Evolutionary conservation across 2,329 filamentous ascomycete species (phyloP).

Genomic region (Achaetomium macrosporum): DNA sequence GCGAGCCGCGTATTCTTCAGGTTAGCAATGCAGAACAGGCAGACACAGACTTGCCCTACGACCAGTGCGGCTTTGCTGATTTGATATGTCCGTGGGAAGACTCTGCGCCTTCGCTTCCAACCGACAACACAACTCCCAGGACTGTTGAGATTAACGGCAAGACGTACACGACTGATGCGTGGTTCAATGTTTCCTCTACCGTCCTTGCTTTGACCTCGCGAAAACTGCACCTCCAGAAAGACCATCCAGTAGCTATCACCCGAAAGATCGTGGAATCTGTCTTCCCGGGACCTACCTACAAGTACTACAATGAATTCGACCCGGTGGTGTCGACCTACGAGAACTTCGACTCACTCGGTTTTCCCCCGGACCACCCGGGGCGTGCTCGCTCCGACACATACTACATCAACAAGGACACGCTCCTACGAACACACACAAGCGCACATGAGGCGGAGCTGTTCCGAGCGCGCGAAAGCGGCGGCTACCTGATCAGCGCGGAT

Average conservation of each 20-base stretch:
- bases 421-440: constrained; percentile 89
- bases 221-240: constrained; percentile 78
- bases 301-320: constrained; percentile 69
- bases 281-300: constrained; percentile 68
- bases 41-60: neutral
- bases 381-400: constrained; percentile 88
- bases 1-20: constrained; percentile 23
- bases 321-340: constrained; percentile 79
- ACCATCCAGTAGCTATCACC: constrained; percentile 88
- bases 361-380: constrained; percentile 81
- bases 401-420: constrained; percentile 79
- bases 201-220: constrained; percentile 71
- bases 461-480: constrained; percentile 62
- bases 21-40: constrained; percentile 16
- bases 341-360: constrained; percentile 97
- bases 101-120: constrained; percentile 4
- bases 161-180: constrained; percentile 63
- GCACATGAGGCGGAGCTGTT: constrained; percentile 87
- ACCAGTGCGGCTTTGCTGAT: constrained; percentile 6
- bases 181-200: constrained; percentile 76
- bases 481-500: constrained; percentile 88
- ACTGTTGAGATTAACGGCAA: constrained; percentile 56
- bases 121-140: constrained; percentile 13
- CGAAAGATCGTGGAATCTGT: constrained; percentile 86
- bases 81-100: constrained; percentile 5